Percentiles rank a stretch among this genome's conserved stretches.
Evolutionary conservation across 345 rosid species (phyloP).

Genomic region (Pseudoturritis turrita): DNA sequence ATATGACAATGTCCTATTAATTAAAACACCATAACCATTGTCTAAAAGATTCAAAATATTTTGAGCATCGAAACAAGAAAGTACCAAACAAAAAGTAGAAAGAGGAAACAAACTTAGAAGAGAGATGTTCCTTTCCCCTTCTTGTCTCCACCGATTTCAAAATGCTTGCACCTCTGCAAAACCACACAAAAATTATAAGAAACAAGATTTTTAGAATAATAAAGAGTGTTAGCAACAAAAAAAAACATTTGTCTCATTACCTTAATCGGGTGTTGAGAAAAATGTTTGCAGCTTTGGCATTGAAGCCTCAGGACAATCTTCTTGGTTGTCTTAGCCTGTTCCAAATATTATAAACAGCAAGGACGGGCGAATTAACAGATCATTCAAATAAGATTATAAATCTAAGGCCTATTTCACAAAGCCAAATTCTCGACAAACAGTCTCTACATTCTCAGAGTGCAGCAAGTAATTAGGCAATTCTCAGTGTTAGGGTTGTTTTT

Average conservation of each 20-base stretch:
- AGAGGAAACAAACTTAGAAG: slow-evolving; percentile 31
- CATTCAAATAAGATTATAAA: not conserved
- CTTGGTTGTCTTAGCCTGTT: slow-evolving; percentile 85
- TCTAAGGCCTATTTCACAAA: not conserved
- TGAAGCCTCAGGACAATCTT: slow-evolving; percentile 88
- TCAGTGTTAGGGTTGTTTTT: too few relatives aligned
- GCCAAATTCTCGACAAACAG: not conserved
- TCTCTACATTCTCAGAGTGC: not conserved
- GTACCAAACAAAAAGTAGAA: not conserved
- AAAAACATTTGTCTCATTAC: slow-evolving; percentile 13
- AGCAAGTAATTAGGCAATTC: not conserved
- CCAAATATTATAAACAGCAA: not conserved
- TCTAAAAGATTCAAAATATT: slow-evolving; percentile 2
- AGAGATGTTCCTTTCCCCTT: slow-evolving; percentile 77
- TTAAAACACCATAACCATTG: not conserved
- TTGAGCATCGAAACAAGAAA: not conserved
- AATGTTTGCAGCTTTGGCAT: slow-evolving; percentile 85
- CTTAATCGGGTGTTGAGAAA: slow-evolving; percentile 80
- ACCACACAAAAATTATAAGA: not conserved
- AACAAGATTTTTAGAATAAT: not conserved
- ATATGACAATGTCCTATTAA: not conserved
- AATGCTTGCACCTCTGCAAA: slow-evolving; percentile 74
- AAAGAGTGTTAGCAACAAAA: not conserved
- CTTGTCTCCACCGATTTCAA: slow-evolving; percentile 80
- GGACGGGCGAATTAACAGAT: not conserved